These are phyloP conservation scores for Monosporascus ibericus DNA, from an alignment of 2,329 filamentous ascomycete species.

Conservation along the genomic window DNA sequence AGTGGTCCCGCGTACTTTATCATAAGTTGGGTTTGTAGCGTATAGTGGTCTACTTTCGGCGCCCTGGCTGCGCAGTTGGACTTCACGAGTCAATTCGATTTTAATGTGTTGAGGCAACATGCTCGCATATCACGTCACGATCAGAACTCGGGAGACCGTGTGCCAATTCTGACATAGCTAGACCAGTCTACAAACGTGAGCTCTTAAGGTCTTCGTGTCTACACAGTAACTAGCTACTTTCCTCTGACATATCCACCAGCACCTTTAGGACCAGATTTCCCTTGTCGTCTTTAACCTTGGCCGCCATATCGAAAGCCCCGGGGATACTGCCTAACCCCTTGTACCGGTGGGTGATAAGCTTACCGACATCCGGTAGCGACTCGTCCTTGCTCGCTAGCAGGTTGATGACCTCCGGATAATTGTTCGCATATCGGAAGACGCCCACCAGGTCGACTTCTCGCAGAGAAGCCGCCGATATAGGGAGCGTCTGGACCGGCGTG, in stretches of 20 bases:
- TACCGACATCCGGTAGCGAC: conserved; percentile 57
- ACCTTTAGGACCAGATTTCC: conserved; percentile 72
- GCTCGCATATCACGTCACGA: no score
- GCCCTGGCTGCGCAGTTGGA: no score
- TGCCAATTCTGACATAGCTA: no score
- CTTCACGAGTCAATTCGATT: no score
- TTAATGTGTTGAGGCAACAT: no score
- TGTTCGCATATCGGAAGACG: conserved; percentile 72
- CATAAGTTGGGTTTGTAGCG: no score
- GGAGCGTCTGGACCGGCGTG: conserved; percentile 62
- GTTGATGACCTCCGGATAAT: conserved; percentile 54
- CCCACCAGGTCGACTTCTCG: conserved; percentile 71
- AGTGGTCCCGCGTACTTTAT: no score
- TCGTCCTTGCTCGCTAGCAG: conserved; percentile 42
- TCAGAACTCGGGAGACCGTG: no score
- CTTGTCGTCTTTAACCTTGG: conserved; percentile 60
- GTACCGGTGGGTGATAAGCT: conserved; percentile 66
- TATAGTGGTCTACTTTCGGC: no score
- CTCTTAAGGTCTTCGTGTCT: no score
- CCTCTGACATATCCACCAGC: conserved; percentile 43
- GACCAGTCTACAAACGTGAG: no score
- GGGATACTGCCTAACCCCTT: conserved; percentile 55
- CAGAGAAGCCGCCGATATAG: conserved; percentile 61
- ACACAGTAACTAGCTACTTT: not conserved
- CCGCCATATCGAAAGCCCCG: conserved; percentile 69